A percentile compares a stretch with the other conserved stretches of the same genome.
phyloP scores from a whole-genome alignment of 805 yeast genomes.

The Suhomyces sp. region DNA sequence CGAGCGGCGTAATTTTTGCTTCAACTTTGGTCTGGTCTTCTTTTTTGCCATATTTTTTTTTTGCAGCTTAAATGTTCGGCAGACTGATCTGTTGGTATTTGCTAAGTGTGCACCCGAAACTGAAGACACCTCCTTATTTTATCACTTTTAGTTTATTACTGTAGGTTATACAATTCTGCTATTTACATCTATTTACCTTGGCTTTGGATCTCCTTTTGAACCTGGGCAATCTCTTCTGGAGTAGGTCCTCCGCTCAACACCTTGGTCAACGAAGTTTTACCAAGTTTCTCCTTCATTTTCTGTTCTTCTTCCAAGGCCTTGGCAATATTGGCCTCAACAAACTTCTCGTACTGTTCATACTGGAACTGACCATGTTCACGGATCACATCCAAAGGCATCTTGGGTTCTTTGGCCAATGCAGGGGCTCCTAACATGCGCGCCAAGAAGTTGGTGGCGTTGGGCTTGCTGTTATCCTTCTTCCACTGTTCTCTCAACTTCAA shows the following conservation, averaged over 20 bases:
- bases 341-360: conserved; percentile 73
- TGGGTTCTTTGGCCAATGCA: conserved; percentile 47
- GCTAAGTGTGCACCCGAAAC: no score
- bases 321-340: conserved; percentile 54
- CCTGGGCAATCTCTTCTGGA: conserved; percentile 59
- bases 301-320: conserved; percentile 84
- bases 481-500: conserved; percentile 68
- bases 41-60: no score
- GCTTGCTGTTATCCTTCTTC: conserved; percentile 48
- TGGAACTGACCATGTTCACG: conserved; percentile 92
- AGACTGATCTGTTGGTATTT: no score
- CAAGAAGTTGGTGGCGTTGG: conserved; percentile 50
- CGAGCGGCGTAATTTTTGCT: no score
- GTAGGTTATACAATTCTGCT: neutral
- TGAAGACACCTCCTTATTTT: no score
- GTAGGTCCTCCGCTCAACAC: conserved; percentile 78
- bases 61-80: no score
- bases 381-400: conserved; percentile 82
- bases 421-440: conserved; percentile 66
- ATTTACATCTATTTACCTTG: neutral
- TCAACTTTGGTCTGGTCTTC: no score
- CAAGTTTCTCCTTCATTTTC: conserved; percentile 77
- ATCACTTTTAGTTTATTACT: neutral
- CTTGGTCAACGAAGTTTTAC: conserved; percentile 79
- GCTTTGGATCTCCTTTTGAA: conserved; percentile 32